Evolutionary conservation across 75 land plant species (phyloP).

Genomic region (Pinus albicaulis): DNA sequence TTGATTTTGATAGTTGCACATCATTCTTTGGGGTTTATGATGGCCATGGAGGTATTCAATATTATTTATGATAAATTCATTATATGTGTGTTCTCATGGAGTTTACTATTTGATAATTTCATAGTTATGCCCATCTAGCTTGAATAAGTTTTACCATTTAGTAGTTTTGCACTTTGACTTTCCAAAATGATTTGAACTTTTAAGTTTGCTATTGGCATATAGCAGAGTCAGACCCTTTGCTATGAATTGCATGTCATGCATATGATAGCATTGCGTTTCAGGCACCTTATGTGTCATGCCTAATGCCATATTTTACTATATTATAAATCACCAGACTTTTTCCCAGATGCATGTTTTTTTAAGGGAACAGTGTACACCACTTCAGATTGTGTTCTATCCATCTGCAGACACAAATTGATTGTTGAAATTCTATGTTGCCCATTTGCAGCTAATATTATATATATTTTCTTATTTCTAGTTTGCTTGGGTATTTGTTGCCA

Average conservation of each 20-base stretch:
- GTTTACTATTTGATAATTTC: not conserved
- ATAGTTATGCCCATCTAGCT: not conserved
- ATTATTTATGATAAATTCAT: not conserved
- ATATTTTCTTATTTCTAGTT: not conserved
- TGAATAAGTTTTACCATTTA: too few relatives aligned
- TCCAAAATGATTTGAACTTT: too few relatives aligned
- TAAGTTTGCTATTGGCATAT: too few relatives aligned
- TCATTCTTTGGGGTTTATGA: constrained; percentile 49
- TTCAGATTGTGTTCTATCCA: not conserved
- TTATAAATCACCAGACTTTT: too few relatives aligned
- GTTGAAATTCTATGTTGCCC: not conserved
- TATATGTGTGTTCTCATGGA: not conserved
- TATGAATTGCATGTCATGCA: too few relatives aligned
- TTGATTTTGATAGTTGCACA: constrained; percentile 32
- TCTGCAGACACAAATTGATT: not conserved
- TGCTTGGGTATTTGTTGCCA: not conserved
- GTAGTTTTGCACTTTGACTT: too few relatives aligned
- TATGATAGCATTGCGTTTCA: too few relatives aligned
- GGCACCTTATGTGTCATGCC: too few relatives aligned
- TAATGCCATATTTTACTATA: too few relatives aligned
- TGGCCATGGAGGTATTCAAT: constrained; percentile 45
- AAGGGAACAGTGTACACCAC: too few relatives aligned
- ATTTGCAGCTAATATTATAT: not conserved
- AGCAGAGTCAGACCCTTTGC: too few relatives aligned
- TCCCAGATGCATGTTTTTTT: too few relatives aligned